Base-by-base conservation (phyloP, 768 basidiomycete genomes). In the Suillus alpinus region DNA sequence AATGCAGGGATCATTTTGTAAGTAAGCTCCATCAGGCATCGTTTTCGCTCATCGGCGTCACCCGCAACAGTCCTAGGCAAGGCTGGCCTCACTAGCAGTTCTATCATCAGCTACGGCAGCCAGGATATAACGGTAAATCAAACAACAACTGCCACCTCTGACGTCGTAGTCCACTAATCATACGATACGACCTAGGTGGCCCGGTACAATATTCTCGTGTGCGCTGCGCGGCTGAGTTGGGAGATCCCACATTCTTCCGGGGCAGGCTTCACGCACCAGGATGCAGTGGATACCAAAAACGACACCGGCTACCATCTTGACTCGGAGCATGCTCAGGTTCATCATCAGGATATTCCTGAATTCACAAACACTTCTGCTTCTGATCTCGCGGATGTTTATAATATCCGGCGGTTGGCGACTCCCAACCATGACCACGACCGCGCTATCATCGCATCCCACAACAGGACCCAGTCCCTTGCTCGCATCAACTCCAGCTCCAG, bases 181-280 rank as follows among this genome's bases (percentile, higher is more conserved):
- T 3, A 26, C 26, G 26, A 26, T 26, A 14, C 56, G n/a, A 39
- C 16, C 34, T 36, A 71, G 70, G 66, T 68, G 23, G 68, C 65
- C 34, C 64, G 49, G 1, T 71, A 73, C 59, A 71, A 73, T 50
- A 65, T 71, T 39, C 70, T 71, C 46, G 73, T 70, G 50, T 73
- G 71, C 20, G 71, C 72, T 1, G 57, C 32, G 4, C 51, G 58
- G 46, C 69, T 71, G 70, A 63, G 68, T 58, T 71, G 70, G 71
- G 58, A 23, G 4, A 50, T 71, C 12, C 34, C 41, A 4, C 40
- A 57, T 43, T 53, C 31, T 39, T 32, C 49, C 12, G 49, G 10
- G 31, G n/a, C 18, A n/a, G 18, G 31, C 18, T n/a, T 32, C 0
- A 31, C n/a, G 10, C 31, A 10, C 49, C 49, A n/a, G 49, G 49